Conservation (phyloP, 148 eudicot species). For the Camellia lanceoleosa region DNA sequence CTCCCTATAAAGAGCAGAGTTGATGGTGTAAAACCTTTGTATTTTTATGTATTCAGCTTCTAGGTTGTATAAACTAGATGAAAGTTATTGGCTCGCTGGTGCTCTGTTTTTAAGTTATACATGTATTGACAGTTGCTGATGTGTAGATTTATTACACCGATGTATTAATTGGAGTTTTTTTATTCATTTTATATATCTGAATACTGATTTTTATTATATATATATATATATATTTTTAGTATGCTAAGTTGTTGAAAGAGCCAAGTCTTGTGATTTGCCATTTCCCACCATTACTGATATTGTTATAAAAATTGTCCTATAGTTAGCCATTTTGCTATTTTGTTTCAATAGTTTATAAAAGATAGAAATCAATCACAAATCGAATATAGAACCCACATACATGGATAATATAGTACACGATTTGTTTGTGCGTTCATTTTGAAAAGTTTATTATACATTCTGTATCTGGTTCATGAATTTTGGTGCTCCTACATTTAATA, state of each 20-base stretch:
- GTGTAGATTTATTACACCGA: background rate
- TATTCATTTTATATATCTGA: too few relatives aligned
- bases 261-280: background rate
- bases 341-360: too few relatives aligned
- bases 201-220: background rate
- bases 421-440: too few relatives aligned
- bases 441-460: too few relatives aligned
- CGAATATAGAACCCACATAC: too few relatives aligned
- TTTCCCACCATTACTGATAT: background rate
- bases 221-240: background rate
- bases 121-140: background rate
- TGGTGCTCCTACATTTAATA: too few relatives aligned
- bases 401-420: too few relatives aligned
- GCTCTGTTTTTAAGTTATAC: background rate
- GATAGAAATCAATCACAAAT: too few relatives aligned
- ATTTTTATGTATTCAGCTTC: background rate
- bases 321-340: too few relatives aligned
- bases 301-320: too few relatives aligned
- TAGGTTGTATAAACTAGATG: background rate
- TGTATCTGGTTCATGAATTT: too few relatives aligned
- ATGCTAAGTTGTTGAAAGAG: background rate
- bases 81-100: background rate
- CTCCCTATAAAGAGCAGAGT: slow-evolving; percentile 92
- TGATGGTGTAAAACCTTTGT: slow-evolving; percentile 22
- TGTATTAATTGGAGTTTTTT: background rate